A percentile compares a stretch with the other conserved stretches of the same genome.
Conservation (phyloP, 306 rosid species). For the Alnus glutinosa region DNA sequence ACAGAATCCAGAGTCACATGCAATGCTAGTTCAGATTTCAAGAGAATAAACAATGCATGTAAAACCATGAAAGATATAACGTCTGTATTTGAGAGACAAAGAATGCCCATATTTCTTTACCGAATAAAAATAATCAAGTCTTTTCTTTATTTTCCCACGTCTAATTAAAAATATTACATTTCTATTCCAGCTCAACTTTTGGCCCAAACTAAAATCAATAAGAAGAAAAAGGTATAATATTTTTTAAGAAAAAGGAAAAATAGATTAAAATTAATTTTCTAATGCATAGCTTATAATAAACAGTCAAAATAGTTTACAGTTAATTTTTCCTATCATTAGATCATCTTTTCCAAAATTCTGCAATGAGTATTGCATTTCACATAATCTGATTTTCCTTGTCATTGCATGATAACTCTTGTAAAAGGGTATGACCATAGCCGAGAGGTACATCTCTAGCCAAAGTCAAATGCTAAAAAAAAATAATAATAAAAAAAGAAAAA, state of each 20-base stretch:
- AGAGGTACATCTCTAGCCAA: background rate
- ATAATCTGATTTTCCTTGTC: background rate
- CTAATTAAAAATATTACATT: slow-evolving; percentile 2
- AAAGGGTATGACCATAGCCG: background rate
- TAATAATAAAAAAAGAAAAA: background rate
- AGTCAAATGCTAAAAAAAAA: background rate
- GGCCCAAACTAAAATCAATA: slow-evolving; percentile 1
- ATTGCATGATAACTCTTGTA: background rate
- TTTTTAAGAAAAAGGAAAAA: no score
- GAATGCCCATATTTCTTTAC: background rate
- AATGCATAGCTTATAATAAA: no score
- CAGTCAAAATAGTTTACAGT: no score
- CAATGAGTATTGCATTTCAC: background rate
- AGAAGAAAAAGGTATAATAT: background rate
- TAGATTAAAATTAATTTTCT: no score
- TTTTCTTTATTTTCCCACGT: background rate
- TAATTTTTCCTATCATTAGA: background rate
- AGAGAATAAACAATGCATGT: background rate
- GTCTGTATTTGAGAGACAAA: background rate
- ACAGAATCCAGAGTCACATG: slow-evolving; percentile 31
- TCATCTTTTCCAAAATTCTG: background rate
- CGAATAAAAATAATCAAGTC: background rate
- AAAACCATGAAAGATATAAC: slow-evolving; percentile 1
- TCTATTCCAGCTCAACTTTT: background rate
- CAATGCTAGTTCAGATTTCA: slow-evolving; percentile 11